Percentiles rank a stretch among this genome's conserved stretches.
Conservation (phyloP, 176 grass and related monocot species). For the Leersia perrieri region DNA sequence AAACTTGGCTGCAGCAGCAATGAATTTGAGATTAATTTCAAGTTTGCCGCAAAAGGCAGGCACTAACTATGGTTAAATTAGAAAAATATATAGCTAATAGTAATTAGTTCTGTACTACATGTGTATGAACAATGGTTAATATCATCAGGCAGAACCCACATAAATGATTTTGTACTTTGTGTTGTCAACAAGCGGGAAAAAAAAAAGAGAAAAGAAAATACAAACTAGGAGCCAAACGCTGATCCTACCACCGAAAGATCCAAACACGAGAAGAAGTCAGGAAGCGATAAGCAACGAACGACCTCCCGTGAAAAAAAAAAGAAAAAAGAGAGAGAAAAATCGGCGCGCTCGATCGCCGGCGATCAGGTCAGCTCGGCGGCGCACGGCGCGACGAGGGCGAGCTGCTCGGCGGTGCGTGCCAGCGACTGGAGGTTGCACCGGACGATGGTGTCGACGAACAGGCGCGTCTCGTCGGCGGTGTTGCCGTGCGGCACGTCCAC, state of each 20-base stretch:
- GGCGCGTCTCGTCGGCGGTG: conserved; percentile 71
- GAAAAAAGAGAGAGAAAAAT: too few relatives aligned
- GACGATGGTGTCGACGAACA: conserved; percentile 78
- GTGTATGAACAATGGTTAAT: conserved; percentile 31
- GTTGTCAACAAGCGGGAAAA: neutral
- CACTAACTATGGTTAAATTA: neutral
- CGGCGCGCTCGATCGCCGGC: neutral
- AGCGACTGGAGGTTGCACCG: conserved; percentile 80
- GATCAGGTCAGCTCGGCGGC: neutral
- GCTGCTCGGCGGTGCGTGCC: conserved; percentile 56
- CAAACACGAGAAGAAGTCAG: conserved; percentile 28
- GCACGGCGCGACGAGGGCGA: conserved; percentile 17
- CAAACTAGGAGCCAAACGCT: conserved; percentile 15
- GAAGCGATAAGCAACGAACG: conserved; percentile 13
- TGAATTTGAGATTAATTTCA: neutral
- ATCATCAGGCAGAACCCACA: conserved; percentile 3
- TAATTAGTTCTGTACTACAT: conserved; percentile 4
- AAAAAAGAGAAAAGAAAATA: neutral
- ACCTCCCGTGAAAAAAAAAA: conserved; percentile 23
- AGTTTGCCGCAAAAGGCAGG: neutral
- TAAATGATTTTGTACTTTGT: conserved; percentile 36
- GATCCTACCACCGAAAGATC: conserved; percentile 2
- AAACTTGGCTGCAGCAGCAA: neutral
- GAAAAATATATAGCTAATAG: too few relatives aligned
- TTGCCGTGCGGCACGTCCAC: conserved; percentile 78